A percentile compares a stretch with the other conserved stretches of the same genome.
phyloP scores from a whole-genome alignment of 1,284 basidiomycete species.

The Puccinia triticina region DNA sequence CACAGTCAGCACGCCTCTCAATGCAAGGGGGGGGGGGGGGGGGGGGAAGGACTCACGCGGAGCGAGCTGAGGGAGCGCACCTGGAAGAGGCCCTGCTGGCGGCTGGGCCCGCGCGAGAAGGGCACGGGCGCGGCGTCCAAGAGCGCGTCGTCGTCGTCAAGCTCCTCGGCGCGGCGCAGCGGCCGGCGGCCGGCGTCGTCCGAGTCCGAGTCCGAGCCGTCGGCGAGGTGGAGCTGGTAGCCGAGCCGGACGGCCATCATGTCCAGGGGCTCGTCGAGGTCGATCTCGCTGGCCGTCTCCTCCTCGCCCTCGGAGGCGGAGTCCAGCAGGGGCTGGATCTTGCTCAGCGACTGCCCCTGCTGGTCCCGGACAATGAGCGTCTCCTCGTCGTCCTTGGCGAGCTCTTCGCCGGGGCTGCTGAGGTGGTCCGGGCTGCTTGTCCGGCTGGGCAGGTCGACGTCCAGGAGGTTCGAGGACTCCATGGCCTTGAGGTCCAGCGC shows the following conservation, averaged over 20 bases:
- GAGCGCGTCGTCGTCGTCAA: not conserved
- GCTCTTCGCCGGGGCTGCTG: not conserved
- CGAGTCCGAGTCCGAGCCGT: not conserved
- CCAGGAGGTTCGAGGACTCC: not conserved
- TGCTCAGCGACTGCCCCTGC: too few relatives aligned
- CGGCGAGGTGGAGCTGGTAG: conserved; percentile 33
- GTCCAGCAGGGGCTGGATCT: too few relatives aligned
- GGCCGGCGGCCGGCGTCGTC: not conserved
- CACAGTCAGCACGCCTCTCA: too few relatives aligned
- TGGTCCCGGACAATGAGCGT: too few relatives aligned
- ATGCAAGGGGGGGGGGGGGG: too few relatives aligned
- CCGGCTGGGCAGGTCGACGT: not conserved
- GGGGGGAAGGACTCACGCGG: not conserved
- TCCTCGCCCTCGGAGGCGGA: not conserved
- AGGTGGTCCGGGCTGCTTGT: not conserved
- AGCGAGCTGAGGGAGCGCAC: conserved; percentile 1
- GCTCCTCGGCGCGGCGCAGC: not conserved
- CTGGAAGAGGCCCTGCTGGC: not conserved
- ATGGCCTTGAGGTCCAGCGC: too few relatives aligned
- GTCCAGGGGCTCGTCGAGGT: conserved; percentile 35
- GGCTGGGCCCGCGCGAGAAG: not conserved
- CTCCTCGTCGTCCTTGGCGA: not conserved
- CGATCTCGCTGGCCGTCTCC: conserved; percentile 27
- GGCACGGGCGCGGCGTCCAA: not conserved
- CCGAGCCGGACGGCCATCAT: conserved; percentile 36